phyloP scores from a whole-genome alignment of 2,329 filamentous ascomycete species.

The Fusarium duplospermum region DNA sequence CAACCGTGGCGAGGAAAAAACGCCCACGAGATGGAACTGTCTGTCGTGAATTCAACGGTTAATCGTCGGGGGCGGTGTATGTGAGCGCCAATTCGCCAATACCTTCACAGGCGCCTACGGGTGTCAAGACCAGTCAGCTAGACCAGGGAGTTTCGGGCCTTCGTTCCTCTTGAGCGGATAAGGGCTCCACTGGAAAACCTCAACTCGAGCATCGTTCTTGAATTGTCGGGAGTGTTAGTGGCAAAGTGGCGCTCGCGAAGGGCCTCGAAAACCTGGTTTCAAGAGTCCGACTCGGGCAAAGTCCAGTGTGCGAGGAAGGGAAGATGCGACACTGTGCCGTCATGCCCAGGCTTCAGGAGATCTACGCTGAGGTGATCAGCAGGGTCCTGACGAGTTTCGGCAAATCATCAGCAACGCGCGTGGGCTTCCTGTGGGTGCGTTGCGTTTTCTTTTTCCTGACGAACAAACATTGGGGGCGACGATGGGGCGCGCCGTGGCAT shows the following conservation, averaged over 20 bases:
- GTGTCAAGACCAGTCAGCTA: neutral
- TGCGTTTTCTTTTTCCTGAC: constrained; percentile 10
- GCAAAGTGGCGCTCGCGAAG: constrained; percentile 24
- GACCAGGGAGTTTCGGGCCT: constrained; percentile 21
- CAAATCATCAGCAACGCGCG: constrained; percentile 24
- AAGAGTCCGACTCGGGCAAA: constrained; percentile 18
- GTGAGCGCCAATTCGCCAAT: neutral
- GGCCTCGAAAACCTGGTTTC: constrained; percentile 34
- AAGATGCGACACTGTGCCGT: constrained; percentile 17
- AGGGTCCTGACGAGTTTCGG: constrained; percentile 29
- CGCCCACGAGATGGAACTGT: neutral
- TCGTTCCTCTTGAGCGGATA: constrained; percentile 25
- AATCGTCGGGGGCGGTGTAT: constrained; percentile 26
- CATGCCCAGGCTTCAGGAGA: constrained; percentile 12
- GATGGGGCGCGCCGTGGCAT: constrained; percentile 18
- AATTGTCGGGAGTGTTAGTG: constrained; percentile 24
- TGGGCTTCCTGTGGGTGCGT: constrained; percentile 3
- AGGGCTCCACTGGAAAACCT: constrained; percentile 23
- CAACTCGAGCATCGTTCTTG: constrained; percentile 5
- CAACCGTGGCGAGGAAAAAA: constrained; percentile 12
- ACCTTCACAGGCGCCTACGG: neutral
- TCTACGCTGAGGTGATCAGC: constrained; percentile 38
- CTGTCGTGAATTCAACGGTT: constrained; percentile 19
- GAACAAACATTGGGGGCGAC: constrained; percentile 7
- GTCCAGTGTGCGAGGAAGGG: constrained; percentile 4